These are phyloP conservation scores for Lepiota brunneoincarnata DNA, from an alignment of 768 basidiomycete genomes.

Conservation along the genomic window DNA sequence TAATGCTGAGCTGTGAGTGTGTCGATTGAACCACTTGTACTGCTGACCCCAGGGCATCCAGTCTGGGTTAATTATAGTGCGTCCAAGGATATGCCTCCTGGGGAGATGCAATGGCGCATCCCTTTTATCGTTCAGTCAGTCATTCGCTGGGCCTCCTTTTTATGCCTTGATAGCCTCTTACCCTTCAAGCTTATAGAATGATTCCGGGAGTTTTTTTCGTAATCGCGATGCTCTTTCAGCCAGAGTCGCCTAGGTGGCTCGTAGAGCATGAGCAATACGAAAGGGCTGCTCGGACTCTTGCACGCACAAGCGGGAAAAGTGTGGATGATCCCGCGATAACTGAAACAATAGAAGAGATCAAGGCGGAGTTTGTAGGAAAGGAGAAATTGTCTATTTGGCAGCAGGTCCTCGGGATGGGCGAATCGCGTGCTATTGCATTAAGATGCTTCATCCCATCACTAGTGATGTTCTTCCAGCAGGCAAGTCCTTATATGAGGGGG, in stretches of 20 bases:
- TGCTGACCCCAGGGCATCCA: constrained; percentile 8
- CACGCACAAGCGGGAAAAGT: constrained; percentile 29
- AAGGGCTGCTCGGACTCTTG: constrained; percentile 37
- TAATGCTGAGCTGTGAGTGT: constrained; percentile 35
- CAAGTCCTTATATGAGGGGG: background rate
- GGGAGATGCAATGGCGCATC: constrained; percentile 51
- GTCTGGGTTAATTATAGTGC: constrained; percentile 50
- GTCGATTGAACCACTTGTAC: background rate
- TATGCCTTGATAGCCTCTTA: background rate
- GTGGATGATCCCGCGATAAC: constrained; percentile 32
- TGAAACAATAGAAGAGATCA: constrained; percentile 42
- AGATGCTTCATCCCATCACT: constrained; percentile 44
- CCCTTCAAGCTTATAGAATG: constrained; percentile 21
- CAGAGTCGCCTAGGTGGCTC: constrained; percentile 58
- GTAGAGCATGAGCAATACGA: constrained; percentile 43
- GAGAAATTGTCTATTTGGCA: constrained; percentile 27
- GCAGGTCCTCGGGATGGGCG: constrained; percentile 42
- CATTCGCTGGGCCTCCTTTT: background rate
- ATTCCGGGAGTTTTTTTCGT: constrained; percentile 51
- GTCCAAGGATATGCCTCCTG: constrained; percentile 30
- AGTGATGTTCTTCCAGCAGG: constrained; percentile 44
- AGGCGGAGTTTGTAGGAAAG: constrained; percentile 44
- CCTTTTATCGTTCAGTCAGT: constrained; percentile 46
- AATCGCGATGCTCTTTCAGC: constrained; percentile 43
- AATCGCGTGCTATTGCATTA: constrained; percentile 38